Evolutionary conservation across 305 asterid genomes (phyloP), one percentile per base, ranked within the genome.

Genomic region (Solanum chacoense): DNA sequence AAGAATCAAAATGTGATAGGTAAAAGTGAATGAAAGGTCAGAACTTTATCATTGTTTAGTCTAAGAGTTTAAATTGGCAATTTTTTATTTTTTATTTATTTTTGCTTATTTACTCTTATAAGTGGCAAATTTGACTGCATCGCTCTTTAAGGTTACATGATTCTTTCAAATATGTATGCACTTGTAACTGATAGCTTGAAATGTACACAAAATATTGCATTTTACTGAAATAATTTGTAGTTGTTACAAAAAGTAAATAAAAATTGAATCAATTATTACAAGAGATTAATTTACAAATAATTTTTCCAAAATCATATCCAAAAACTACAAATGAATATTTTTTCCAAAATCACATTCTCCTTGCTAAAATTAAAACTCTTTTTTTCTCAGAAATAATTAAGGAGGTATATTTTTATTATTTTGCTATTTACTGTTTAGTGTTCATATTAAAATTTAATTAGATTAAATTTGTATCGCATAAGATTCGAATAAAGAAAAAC

Each of bases 401-500:
- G 1, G 28, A 65, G 1, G 20, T 59, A 55, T 20, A 55, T 55
- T 63, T 63, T 59, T n/a, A 42, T 3, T 63, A 9, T 63, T 63
- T 8, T 63, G 28, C 4, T 9, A n/a, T 10, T 63, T 9, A 3
- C 1, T 63, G 24, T 9, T 65, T n/a, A 22, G 11, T 65, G 26
- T n/a, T n/a, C 26, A 65, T 65, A 65, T 65, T 65, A 65, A 22
- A 65, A n/a, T n/a, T 9, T n/a, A n/a, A n/a, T 22, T n/a, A 22
- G 3, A n/a, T 65, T 65, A 65, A 22, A 65, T n/a, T 65, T 22
- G 1, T 9, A 10, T 65, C 29, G 13, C 13, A n/a, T 22, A 65
- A 9, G 5, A 65, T 65, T n/a, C 7, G 0, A 22, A 65, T 2
- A 65, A 65, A 2, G 0, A 1, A 11, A 63, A 65, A 10, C 0